Conservation (phyloP, 441 rosid genomes). For the Eutrema salsugineum region DNA sequence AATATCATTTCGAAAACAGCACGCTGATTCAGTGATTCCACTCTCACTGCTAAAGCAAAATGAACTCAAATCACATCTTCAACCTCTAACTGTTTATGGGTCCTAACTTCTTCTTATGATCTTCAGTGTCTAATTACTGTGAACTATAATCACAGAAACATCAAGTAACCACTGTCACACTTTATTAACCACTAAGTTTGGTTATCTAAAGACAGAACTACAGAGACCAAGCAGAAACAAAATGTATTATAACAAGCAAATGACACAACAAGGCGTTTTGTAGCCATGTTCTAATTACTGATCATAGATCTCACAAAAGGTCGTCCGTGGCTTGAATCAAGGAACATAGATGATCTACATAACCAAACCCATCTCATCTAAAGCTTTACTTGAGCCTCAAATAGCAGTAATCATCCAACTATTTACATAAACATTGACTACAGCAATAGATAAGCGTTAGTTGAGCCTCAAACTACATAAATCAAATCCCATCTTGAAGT, state of each 20-base stretch:
- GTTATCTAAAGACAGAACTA: background rate
- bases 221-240: constrained; percentile 6
- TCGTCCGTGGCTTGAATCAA: constrained; percentile 24
- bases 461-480: too few species aligned
- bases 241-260: constrained; percentile 10
- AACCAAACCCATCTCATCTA: too few species aligned
- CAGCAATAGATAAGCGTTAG: too few species aligned
- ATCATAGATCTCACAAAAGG: background rate
- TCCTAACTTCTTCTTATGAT: background rate
- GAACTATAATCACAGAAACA: background rate
- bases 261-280: background rate
- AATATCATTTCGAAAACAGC: too few species aligned
- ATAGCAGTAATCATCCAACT: too few species aligned
- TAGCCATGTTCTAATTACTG: constrained; percentile 5
- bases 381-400: too few species aligned
- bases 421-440: too few species aligned
- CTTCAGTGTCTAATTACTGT: background rate
- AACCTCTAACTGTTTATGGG: background rate
- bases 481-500: too few species aligned
- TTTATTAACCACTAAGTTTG: constrained; percentile 11
- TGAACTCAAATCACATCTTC: too few species aligned
- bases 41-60: too few species aligned
- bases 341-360: constrained; percentile 58
- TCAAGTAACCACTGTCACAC: background rate
- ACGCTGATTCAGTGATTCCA: too few species aligned